phyloP scores from a whole-genome alignment of 2,329 filamentous ascomycete species.

The Plectosphaerella plurivora region DNA sequence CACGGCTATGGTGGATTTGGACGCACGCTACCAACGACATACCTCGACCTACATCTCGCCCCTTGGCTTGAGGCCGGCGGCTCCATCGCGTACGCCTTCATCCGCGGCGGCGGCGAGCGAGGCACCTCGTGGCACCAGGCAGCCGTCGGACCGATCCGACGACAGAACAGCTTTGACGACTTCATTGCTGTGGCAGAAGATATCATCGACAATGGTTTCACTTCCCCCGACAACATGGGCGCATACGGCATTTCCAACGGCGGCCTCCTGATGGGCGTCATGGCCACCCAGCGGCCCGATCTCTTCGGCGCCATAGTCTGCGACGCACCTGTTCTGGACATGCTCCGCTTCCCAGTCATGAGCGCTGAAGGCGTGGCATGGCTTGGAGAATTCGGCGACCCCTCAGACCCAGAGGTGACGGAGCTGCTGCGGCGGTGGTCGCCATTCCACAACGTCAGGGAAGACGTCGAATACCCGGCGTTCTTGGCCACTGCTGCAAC shows the following conservation, averaged over 20 bases:
- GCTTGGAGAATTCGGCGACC: background rate
- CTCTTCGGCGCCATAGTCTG: conserved; percentile 1
- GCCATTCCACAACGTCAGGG: background rate
- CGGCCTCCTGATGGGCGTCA: background rate
- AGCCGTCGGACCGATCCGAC: background rate
- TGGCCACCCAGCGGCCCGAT: conserved; percentile 1
- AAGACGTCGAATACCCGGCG: background rate
- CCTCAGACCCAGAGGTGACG: background rate
- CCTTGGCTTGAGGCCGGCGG: conserved; percentile 2
- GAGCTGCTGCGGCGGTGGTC: background rate
- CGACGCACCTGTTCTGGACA: background rate
- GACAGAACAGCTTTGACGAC: background rate
- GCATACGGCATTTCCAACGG: background rate
- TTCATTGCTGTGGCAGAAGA: background rate
- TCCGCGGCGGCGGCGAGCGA: conserved; percentile 3
- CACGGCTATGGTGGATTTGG: conserved; percentile 1
- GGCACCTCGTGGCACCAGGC: background rate
- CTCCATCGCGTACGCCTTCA: background rate
- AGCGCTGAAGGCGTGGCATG: background rate
- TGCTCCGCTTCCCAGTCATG: background rate
- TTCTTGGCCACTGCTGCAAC: background rate
- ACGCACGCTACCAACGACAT: background rate
- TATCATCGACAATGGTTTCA: background rate
- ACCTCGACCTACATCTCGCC: background rate
- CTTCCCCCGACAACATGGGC: background rate